Conservation (phyloP, 106 monocot species). For the Dioscorea alata region DNA sequence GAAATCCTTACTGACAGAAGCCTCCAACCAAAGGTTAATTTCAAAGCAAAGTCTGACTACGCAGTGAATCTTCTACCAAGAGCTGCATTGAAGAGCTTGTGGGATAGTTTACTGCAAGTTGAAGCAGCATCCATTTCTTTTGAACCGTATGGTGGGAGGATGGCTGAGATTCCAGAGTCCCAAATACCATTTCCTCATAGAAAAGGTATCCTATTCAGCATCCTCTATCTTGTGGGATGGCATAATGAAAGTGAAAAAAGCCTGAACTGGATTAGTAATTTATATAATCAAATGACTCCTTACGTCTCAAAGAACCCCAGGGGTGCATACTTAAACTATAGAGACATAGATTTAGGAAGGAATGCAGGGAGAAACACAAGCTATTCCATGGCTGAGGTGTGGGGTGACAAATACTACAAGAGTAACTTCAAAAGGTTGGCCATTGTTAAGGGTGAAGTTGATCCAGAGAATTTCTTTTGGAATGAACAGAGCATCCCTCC, state of each 20-base stretch:
- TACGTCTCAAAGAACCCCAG: slow-evolving; percentile 29
- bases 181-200: slow-evolving; percentile 5
- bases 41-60: slow-evolving; percentile 36
- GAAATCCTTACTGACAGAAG: slow-evolving; percentile 5
- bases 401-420: slow-evolving; percentile 27
- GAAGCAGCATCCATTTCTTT: background rate
- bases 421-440: slow-evolving; percentile 21
- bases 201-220: background rate
- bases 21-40: background rate
- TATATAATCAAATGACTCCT: slow-evolving; percentile 1
- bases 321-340: slow-evolving; percentile 9
- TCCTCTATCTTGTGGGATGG: slow-evolving; percentile 15
- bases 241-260: background rate
- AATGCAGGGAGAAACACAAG: slow-evolving; percentile 24
- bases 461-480: slow-evolving; percentile 25
- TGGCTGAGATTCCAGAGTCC: slow-evolving; percentile 4
- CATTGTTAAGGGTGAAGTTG: slow-evolving; percentile 22
- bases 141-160: slow-evolving; percentile 9
- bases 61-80: slow-evolving; percentile 11
- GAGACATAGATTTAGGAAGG: slow-evolving; percentile 28
- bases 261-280: background rate
- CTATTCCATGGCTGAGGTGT: slow-evolving; percentile 14
- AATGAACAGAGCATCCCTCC: slow-evolving; percentile 34
- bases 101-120: background rate
- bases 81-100: slow-evolving; percentile 15